A percentile compares a stretch with the other conserved stretches of the same genome.
Evolutionary conservation across 2,329 filamentous ascomycete genomes (phyloP).

Genomic region (Fusarium oligoseptatum): DNA sequence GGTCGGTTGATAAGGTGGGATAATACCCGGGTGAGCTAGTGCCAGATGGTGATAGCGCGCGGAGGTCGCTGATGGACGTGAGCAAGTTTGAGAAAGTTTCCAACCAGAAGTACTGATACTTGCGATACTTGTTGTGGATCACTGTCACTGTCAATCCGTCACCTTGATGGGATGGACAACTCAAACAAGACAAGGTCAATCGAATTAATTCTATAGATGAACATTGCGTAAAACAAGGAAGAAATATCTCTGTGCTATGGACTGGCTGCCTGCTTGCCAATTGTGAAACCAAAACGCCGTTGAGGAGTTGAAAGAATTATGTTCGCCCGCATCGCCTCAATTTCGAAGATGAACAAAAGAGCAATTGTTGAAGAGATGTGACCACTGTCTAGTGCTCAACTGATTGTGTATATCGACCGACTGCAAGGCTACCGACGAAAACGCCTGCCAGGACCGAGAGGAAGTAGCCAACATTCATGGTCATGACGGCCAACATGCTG

Average conservation of each 20-base stretch:
- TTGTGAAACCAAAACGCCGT: neutral
- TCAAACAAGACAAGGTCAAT: neutral
- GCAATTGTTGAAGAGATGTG: neutral
- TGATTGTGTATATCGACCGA: conserved; percentile 75
- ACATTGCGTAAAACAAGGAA: neutral
- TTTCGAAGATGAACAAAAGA: neutral
- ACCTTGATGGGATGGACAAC: neutral
- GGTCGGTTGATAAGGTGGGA: neutral
- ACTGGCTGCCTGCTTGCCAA: neutral
- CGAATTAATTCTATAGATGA: neutral
- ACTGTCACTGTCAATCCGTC: neutral
- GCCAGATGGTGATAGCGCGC: conserved; percentile 3
- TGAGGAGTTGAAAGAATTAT: neutral
- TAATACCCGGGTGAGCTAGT: conserved; percentile 1
- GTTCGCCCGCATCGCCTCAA: neutral
- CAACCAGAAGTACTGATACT: conserved; percentile 54
- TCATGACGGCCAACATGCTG: conserved; percentile 95
- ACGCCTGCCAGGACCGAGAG: conserved; percentile 82
- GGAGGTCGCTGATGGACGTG: conserved; percentile 42
- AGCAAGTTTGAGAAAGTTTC: conserved; percentile 68
- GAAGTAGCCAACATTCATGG: conserved; percentile 88
- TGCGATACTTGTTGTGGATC: conserved; percentile 33
- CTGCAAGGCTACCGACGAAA: conserved; percentile 86
- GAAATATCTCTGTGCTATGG: neutral
- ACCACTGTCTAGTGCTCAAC: conserved; percentile 59